Conservation (phyloP, 306 rosid species). For the Sphenostylis stenocarpa region DNA sequence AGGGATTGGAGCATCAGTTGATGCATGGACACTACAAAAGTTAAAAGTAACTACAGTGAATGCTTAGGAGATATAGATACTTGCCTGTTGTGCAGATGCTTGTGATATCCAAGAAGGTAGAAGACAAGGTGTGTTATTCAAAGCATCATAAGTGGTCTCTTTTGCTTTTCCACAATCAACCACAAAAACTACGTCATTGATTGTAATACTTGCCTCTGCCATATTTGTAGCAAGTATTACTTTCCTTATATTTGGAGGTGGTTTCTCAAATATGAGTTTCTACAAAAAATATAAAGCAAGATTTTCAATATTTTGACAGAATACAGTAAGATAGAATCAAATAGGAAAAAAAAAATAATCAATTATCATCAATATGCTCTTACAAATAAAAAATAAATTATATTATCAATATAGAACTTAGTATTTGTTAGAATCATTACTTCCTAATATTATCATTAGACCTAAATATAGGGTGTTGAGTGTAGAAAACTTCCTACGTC, state of each 20-base stretch:
- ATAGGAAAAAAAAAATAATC: constrained; percentile 19
- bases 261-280: constrained; percentile 88
- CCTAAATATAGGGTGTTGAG: too few relatives aligned
- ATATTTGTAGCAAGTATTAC: constrained; percentile 92
- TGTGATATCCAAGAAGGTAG: constrained; percentile 97
- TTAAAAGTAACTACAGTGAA: constrained; percentile 3
- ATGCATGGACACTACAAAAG: not conserved
- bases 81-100: constrained; percentile 94
- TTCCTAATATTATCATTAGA: too few relatives aligned
- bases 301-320: not conserved
- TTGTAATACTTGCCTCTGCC: constrained; percentile 99
- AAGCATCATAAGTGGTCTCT: constrained; percentile 96
- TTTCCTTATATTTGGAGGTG: constrained; percentile 88
- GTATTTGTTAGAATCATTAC: too few relatives aligned
- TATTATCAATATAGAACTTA: not conserved
- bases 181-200: constrained; percentile 89
- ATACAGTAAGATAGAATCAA: not conserved
- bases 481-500: too few relatives aligned
- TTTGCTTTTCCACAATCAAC: constrained; percentile 98
- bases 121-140: constrained; percentile 94
- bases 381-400: constrained; percentile 17
- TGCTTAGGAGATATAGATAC: constrained; percentile 40
- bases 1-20: not conserved
- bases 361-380: not conserved
- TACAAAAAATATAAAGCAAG: constrained; percentile 37